Percentiles rank a stretch among this genome's conserved stretches.
Conservation (phyloP, 805 yeast genomes). For the Helenozyma baotianmanensis region DNA sequence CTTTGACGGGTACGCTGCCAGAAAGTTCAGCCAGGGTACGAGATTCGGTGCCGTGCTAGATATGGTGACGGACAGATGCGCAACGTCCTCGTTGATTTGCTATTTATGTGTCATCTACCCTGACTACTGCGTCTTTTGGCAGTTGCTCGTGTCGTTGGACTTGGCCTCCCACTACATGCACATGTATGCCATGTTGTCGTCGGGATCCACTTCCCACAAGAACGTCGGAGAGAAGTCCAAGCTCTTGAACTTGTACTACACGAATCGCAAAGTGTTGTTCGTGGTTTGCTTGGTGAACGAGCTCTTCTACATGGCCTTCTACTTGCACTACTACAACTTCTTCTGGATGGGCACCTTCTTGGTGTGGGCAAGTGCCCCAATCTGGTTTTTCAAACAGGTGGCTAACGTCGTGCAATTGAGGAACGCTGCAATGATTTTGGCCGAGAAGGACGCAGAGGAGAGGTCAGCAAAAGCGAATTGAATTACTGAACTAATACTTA, state of each 20-base stretch:
- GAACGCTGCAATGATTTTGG: slow-evolving; percentile 78
- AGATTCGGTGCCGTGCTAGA: slow-evolving; percentile 94
- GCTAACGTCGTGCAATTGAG: slow-evolving; percentile 85
- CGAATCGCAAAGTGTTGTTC: slow-evolving; percentile 78
- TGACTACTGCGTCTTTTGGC: slow-evolving; percentile 63
- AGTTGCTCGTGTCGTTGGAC: slow-evolving; percentile 75
- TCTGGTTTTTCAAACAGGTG: slow-evolving; percentile 86
- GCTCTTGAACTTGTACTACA: slow-evolving; percentile 80
- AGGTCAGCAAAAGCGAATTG: slow-evolving; percentile 20
- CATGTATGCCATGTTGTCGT: slow-evolving; percentile 87
- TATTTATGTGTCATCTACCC: slow-evolving; percentile 82
- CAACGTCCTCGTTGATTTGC: slow-evolving; percentile 90
- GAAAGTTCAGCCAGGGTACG: slow-evolving; percentile 83
- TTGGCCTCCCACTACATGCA: slow-evolving; percentile 96
- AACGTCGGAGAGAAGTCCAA: slow-evolving; percentile 67
- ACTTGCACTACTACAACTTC: slow-evolving; percentile 64
- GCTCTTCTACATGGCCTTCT: slow-evolving; percentile 84
- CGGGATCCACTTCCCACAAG: slow-evolving; percentile 83
- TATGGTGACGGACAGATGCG: slow-evolving; percentile 98
- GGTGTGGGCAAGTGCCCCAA: slow-evolving; percentile 65
- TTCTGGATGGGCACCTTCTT: slow-evolving; percentile 59
- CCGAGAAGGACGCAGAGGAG: slow-evolving; percentile 66
- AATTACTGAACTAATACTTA: too few relatives aligned
- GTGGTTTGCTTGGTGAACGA: slow-evolving; percentile 91
- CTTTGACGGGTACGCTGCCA: slow-evolving; percentile 92